These are phyloP conservation scores for Ophiostoma montium DNA, from an alignment of 2,329 filamentous ascomycete species.

Conservation along the genomic window DNA sequence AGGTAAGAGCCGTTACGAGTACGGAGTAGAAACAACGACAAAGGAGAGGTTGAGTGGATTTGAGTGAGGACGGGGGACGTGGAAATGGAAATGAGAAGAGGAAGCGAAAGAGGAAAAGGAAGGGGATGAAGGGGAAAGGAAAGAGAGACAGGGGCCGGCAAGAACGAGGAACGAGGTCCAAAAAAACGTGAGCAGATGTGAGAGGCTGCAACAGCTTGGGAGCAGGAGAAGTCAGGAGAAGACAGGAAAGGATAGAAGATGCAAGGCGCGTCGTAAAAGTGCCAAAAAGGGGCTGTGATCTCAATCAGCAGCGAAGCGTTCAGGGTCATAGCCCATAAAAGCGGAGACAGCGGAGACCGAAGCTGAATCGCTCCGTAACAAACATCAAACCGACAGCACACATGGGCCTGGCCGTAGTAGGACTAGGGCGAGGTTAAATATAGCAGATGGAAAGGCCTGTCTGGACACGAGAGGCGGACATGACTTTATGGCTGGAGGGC, in stretches of 20 bases:
- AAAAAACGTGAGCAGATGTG: background rate
- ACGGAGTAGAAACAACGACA: too few relatives aligned
- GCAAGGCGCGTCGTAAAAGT: too few relatives aligned
- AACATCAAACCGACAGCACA: background rate
- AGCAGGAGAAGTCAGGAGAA: background rate
- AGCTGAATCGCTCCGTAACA: conserved; percentile 3
- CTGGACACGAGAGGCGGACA: background rate
- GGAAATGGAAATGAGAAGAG: background rate
- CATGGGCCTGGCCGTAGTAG: background rate
- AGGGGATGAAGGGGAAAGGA: background rate
- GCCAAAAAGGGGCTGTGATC: conserved; percentile 6
- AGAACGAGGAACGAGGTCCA: background rate
- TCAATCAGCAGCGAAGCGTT: background rate
- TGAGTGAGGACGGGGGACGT: too few relatives aligned
- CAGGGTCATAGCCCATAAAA: background rate
- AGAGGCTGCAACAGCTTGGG: background rate
- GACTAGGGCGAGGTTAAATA: conserved; percentile 3
- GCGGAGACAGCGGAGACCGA: background rate
- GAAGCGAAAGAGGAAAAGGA: background rate
- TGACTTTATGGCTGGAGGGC: too few relatives aligned
- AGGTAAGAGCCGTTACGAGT: too few relatives aligned
- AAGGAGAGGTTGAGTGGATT: too few relatives aligned
- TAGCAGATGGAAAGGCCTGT: background rate
- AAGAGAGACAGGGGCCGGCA: background rate
- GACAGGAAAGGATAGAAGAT: too few relatives aligned